Conservation (phyloP, 768 basidiomycete genomes). For the Mrakia hoshinonis region DNA sequence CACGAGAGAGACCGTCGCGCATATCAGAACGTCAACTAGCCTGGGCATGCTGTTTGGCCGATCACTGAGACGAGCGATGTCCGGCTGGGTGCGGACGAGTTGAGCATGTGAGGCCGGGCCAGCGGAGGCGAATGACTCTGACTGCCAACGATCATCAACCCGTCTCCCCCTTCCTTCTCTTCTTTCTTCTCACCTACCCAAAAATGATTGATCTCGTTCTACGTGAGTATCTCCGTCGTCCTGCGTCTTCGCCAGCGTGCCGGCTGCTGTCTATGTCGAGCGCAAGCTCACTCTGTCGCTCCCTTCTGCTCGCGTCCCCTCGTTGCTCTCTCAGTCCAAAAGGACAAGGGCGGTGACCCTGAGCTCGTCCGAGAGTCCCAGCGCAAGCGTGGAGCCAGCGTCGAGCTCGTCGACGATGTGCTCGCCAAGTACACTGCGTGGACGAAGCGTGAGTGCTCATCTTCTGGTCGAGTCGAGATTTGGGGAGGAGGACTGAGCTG, state of each 20-base stretch:
- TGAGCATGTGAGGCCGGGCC: neutral
- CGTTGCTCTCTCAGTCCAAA: slow-evolving; percentile 15
- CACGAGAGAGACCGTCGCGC: too few relatives aligned
- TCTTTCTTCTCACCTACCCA: neutral
- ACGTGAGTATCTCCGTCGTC: neutral
- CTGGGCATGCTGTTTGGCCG: too few relatives aligned
- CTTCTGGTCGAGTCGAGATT: neutral
- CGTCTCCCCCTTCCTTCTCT: neutral
- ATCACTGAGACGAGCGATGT: too few relatives aligned
- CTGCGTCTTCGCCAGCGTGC: neutral
- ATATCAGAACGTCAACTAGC: too few relatives aligned
- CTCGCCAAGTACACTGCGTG: slow-evolving; percentile 85
- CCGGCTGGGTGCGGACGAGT: too few relatives aligned
- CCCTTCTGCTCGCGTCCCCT: neutral
- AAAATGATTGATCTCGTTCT: slow-evolving; percentile 19
- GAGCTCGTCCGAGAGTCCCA: slow-evolving; percentile 86
- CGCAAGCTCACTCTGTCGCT: neutral
- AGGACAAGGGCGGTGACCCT: slow-evolving; percentile 66
- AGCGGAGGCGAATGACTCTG: neutral
- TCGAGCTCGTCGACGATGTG: slow-evolving; percentile 88
- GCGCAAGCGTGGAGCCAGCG: slow-evolving; percentile 75
- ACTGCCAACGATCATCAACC: neutral
- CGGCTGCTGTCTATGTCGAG: neutral
- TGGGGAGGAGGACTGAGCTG: neutral
- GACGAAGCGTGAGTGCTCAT: slow-evolving; percentile 69